A percentile compares a stretch with the other conserved stretches of the same genome.
Conservation (phyloP, 2,329 filamentous ascomycete genomes). For the Diplodia scrobiculata region DNA sequence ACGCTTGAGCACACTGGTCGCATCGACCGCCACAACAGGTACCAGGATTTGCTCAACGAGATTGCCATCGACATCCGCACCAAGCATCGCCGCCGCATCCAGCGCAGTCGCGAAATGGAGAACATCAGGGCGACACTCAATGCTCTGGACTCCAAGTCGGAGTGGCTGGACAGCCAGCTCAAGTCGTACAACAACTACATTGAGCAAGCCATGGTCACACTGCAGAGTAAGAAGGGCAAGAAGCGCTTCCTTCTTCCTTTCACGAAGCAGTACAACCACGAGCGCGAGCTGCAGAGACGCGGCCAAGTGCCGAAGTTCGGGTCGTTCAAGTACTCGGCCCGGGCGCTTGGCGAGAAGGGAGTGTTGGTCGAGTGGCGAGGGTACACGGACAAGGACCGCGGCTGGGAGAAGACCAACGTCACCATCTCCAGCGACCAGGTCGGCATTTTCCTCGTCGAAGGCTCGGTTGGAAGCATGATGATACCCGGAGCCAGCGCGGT, state of each 20-base stretch:
- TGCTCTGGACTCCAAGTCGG: conserved; percentile 81
- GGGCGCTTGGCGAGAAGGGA: conserved; percentile 86
- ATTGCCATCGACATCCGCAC: conserved; percentile 96
- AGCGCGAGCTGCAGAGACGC: conserved; percentile 87
- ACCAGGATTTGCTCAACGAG: conserved; percentile 96
- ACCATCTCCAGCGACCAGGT: conserved; percentile 94
- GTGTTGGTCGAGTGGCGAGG: conserved; percentile 91
- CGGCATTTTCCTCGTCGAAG: conserved; percentile 90
- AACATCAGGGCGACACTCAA: conserved; percentile 73
- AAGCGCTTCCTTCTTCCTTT: conserved; percentile 94
- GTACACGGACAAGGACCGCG: conserved; percentile 65
- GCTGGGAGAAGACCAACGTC: conserved; percentile 90
- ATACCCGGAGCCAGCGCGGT: conserved; percentile 89
- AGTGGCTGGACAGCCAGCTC: conserved; percentile 89
- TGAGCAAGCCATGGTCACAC: conserved; percentile 94
- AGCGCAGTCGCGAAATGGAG: conserved; percentile 88
- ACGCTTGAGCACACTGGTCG: conserved; percentile 82
- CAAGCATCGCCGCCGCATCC: conserved; percentile 89
- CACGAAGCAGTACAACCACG: conserved; percentile 98
- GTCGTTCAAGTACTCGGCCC: conserved; percentile 94
- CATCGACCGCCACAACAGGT: conserved; percentile 83
- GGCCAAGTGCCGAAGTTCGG: conserved; percentile 97
- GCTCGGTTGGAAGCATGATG: conserved; percentile 88
- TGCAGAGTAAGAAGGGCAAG: conserved; percentile 96
- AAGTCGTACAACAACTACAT: conserved; percentile 99